Evolutionary conservation across 2,329 filamentous ascomycete genomes (phyloP).

Genomic region (Fusarium nisikadoi): DNA sequence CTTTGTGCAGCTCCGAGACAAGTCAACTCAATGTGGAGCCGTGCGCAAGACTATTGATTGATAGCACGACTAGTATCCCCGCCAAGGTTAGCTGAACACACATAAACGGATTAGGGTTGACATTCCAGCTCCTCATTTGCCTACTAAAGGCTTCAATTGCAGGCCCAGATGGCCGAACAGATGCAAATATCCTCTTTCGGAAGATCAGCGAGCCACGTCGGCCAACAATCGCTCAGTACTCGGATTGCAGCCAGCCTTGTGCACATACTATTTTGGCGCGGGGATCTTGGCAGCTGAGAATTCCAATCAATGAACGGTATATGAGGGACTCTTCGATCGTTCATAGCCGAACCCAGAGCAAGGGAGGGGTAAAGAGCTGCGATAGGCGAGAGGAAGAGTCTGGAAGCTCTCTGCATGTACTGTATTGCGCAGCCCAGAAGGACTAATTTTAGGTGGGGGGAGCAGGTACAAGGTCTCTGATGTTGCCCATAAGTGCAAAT

Average conservation of each 20-base stretch:
- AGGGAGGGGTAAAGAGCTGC: background rate
- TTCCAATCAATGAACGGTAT: background rate
- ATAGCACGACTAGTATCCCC: background rate
- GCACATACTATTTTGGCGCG: background rate
- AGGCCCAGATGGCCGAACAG: background rate
- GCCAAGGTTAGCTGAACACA: background rate
- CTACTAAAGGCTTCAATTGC: background rate
- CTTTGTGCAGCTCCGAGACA: background rate
- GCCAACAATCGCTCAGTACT: background rate
- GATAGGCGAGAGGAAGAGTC: background rate
- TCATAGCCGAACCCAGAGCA: background rate
- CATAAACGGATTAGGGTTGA: background rate
- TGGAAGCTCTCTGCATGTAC: background rate
- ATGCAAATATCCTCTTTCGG: background rate
- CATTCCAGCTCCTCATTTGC: background rate
- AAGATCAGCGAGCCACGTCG: background rate
- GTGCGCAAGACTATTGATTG: background rate
- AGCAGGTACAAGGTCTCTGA: background rate
- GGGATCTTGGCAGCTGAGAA: background rate
- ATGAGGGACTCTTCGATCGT: background rate
- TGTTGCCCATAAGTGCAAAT: background rate
- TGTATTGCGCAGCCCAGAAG: background rate
- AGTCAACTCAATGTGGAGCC: background rate
- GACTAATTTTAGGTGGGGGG: background rate
- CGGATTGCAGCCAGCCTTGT: background rate